Conservation (phyloP, 805 yeast species). For the Wickerhamiella vanderwaltii region DNA sequence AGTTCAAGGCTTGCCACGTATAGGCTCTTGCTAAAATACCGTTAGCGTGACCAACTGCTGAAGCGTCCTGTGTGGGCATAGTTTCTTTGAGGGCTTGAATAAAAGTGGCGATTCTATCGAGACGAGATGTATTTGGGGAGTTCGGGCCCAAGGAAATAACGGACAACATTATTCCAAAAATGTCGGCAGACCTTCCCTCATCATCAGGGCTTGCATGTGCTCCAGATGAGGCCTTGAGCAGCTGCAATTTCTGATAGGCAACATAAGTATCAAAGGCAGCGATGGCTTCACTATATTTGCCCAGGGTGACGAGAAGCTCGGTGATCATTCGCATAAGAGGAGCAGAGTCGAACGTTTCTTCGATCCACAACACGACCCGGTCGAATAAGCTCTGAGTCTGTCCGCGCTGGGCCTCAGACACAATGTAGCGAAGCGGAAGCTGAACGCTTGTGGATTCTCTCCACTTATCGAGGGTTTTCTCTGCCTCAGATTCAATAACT, state of each 20-base stretch:
- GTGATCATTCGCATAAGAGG: constrained; percentile 25
- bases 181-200: constrained; percentile 17
- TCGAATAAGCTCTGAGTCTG: constrained; percentile 16
- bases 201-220: constrained; percentile 20
- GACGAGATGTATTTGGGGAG: background rate
- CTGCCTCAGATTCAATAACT: constrained; percentile 15
- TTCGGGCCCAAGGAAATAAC: constrained; percentile 16
- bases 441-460: constrained; percentile 10
- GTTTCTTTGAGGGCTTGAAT: constrained; percentile 9
- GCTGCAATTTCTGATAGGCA: constrained; percentile 23
- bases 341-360: constrained; percentile 27
- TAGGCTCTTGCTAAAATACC: constrained; percentile 15
- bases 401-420: constrained; percentile 10
- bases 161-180: constrained; percentile 16
- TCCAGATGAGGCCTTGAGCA: constrained; percentile 21
- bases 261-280: constrained; percentile 27
- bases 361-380: constrained; percentile 16
- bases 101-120: background rate
- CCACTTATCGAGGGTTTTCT: constrained; percentile 22
- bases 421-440: constrained; percentile 14
- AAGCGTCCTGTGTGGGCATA: constrained; percentile 17
- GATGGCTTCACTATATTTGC: constrained; percentile 24
- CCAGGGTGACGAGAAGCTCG: constrained; percentile 22
- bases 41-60: constrained; percentile 8
- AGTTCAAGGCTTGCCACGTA: constrained; percentile 10